These are phyloP conservation scores for Phytophthora europaea DNA, from an alignment of 352 stramenopile species.

Conservation along the genomic window DNA sequence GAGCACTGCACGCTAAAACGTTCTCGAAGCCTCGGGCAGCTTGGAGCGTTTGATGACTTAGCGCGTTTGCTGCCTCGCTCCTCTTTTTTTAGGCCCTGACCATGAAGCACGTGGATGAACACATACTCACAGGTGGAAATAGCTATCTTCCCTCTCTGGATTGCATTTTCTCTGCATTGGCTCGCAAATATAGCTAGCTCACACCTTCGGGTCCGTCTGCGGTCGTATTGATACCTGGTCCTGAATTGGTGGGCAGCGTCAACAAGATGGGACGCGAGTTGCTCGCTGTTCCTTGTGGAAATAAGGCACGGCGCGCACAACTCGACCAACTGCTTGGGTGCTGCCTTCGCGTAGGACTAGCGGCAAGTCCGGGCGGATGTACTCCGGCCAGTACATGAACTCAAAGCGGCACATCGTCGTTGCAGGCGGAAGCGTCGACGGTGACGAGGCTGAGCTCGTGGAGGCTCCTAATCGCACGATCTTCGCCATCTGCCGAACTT, in stretches of 20 bases:
- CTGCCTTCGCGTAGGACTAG: conserved; percentile 76
- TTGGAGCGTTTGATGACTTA: conserved; percentile 1
- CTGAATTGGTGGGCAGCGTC: conserved; percentile 10
- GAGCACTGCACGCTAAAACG: neutral
- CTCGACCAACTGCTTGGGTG: conserved; percentile 75
- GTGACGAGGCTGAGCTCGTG: conserved; percentile 6
- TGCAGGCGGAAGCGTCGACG: conserved; percentile 30
- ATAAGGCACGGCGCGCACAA: conserved; percentile 70
- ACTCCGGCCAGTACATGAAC: conserved; percentile 91
- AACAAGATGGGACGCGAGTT: conserved; percentile 62
- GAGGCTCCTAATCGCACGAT: conserved; percentile 59
- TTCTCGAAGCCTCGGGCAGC: neutral
- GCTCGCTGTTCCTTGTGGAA: conserved; percentile 48
- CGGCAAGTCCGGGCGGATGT: conserved; percentile 80
- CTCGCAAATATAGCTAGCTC: conserved; percentile 22
- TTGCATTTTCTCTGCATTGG: conserved; percentile 17
- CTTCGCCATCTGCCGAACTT: conserved; percentile 86
- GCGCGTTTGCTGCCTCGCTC: conserved; percentile 14
- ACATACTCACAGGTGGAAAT: conserved; percentile 16
- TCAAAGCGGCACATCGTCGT: conserved; percentile 80
- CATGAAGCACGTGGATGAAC: conserved; percentile 13
- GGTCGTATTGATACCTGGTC: neutral
- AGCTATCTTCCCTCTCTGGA: conserved; percentile 15
- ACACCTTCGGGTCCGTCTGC: conserved; percentile 3
- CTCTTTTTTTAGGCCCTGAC: conserved; percentile 29